A percentile compares a stretch with the other conserved stretches of the same genome.
Conservation (phyloP, 2,329 filamentous ascomycete species). For the Alternaria arborescens region DNA sequence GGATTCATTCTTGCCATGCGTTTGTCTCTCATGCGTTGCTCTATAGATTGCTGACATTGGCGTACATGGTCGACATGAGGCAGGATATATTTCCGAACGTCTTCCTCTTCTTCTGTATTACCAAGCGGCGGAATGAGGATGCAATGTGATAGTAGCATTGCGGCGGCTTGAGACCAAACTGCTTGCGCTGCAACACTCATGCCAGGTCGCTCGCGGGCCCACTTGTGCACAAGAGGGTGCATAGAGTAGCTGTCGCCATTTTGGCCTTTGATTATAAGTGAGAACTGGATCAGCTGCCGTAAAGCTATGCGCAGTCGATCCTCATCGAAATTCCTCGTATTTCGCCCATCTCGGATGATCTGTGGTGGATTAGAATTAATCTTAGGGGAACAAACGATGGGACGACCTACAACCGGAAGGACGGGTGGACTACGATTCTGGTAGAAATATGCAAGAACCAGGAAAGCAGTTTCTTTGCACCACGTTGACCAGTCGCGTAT, state of each 20-base stretch:
- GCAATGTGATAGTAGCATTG: conserved; percentile 28
- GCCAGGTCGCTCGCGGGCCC: conserved; percentile 41
- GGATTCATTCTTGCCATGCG: conserved; percentile 12
- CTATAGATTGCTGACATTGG: conserved; percentile 8
- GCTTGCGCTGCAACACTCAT: conserved; percentile 30
- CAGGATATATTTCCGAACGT: conserved; percentile 5
- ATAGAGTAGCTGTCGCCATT: conserved; percentile 38
- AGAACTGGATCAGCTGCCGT: neutral
- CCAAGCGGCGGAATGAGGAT: conserved; percentile 24
- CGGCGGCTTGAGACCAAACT: conserved; percentile 42
- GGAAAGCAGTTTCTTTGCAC: conserved; percentile 5
- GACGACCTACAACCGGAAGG: no score
- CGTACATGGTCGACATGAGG: conserved; percentile 10
- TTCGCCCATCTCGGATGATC: no score
- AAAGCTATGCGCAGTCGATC: no score
- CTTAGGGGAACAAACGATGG: no score
- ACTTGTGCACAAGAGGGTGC: conserved; percentile 45
- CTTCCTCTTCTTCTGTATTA: conserved; percentile 3
- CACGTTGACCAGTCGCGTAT: conserved; percentile 1
- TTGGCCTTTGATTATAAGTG: conserved; percentile 32
- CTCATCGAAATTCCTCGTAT: no score
- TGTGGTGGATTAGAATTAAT: no score
- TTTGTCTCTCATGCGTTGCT: conserved; percentile 18
- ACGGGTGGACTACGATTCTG: neutral
- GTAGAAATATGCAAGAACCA: conserved; percentile 3